Evolutionary conservation across 1,139 yeast genomes (phyloP).

Genomic region (Kodamaea plutei): DNA sequence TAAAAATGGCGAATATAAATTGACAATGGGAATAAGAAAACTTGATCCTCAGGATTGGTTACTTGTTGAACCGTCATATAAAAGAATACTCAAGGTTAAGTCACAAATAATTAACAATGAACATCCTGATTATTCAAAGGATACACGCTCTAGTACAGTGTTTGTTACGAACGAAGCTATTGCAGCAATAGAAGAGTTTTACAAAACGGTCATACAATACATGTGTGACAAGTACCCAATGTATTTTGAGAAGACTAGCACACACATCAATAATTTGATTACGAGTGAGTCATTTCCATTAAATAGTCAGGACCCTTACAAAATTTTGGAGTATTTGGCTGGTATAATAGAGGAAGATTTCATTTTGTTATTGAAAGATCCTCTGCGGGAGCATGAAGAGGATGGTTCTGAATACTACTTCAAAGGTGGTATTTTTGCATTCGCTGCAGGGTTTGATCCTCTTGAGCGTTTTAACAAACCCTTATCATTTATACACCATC

Average conservation of each 20-base stretch:
- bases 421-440: slow-evolving; percentile 62
- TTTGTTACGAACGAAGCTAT: slow-evolving; percentile 39
- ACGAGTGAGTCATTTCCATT: slow-evolving; percentile 37
- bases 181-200: slow-evolving; percentile 55
- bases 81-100: slow-evolving; percentile 42
- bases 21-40: slow-evolving; percentile 65
- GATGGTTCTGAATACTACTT: slow-evolving; percentile 56
- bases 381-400: slow-evolving; percentile 28
- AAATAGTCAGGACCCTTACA: slow-evolving; percentile 18
- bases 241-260: slow-evolving; percentile 38
- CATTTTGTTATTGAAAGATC: slow-evolving; percentile 52
- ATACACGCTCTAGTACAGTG: slow-evolving; percentile 27
- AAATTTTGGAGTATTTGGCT: slow-evolving; percentile 40
- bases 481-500: slow-evolving; percentile 52
- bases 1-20: slow-evolving; percentile 55
- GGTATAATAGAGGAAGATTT: slow-evolving; percentile 66
- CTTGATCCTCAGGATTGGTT: slow-evolving; percentile 61
- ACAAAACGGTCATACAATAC: slow-evolving; percentile 44
- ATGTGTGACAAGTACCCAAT: slow-evolving; percentile 58
- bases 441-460: slow-evolving; percentile 78
- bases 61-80: slow-evolving; percentile 61
- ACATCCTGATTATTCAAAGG: slow-evolving; percentile 36
- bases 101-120: slow-evolving; percentile 32
- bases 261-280: slow-evolving; percentile 38
- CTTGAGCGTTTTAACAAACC: slow-evolving; percentile 50